These are phyloP conservation scores for Pulveroboletus sp. DNA, from an alignment of 768 basidiomycete species.

Conservation along the genomic window DNA sequence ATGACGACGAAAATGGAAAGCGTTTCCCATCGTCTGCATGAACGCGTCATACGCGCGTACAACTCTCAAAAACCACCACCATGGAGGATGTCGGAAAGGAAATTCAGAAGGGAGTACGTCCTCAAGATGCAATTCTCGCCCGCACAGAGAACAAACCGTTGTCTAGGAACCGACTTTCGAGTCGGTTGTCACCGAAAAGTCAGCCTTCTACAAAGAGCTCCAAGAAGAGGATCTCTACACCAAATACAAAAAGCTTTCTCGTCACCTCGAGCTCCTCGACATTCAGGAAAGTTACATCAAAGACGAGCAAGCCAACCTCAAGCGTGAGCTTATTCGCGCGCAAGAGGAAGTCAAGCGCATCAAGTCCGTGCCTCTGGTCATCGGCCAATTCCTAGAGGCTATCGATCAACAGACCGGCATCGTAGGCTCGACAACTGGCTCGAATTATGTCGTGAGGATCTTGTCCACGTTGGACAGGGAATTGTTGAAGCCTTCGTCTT, in stretches of 20 bases:
- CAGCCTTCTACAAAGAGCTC: conserved; percentile 78
- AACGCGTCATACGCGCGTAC: conserved; percentile 27
- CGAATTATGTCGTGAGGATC: conserved; percentile 97
- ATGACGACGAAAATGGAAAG: conserved; percentile 21
- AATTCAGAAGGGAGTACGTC: conserved; percentile 69
- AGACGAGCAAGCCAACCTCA: conserved; percentile 96
- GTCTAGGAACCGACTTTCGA: conserved; percentile 86
- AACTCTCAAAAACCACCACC: conserved; percentile 19
- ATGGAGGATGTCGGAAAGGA: conserved; percentile 94
- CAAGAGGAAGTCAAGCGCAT: conserved; percentile 99
- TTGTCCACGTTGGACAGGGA: conserved; percentile 96
- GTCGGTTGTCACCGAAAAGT: conserved; percentile 84
- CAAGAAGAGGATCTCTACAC: conserved; percentile 92
- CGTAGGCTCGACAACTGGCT: conserved; percentile 95
- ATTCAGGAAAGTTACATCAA: conserved; percentile 97
- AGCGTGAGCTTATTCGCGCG: conserved; percentile 95
- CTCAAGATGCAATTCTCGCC: conserved; percentile 1
- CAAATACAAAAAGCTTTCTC: conserved; percentile 94
- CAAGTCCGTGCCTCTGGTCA: conserved; percentile 96
- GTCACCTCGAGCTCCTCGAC: conserved; percentile 92
- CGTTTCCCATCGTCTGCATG: conserved; percentile 25
- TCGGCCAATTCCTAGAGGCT: conserved; percentile 98
- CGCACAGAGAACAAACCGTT: not conserved
- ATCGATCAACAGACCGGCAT: conserved; percentile 98
- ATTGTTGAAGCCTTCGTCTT: conserved; percentile 93